Conservation (phyloP, 441 rosid species). For the Euphorbia schlechtendalii region DNA sequence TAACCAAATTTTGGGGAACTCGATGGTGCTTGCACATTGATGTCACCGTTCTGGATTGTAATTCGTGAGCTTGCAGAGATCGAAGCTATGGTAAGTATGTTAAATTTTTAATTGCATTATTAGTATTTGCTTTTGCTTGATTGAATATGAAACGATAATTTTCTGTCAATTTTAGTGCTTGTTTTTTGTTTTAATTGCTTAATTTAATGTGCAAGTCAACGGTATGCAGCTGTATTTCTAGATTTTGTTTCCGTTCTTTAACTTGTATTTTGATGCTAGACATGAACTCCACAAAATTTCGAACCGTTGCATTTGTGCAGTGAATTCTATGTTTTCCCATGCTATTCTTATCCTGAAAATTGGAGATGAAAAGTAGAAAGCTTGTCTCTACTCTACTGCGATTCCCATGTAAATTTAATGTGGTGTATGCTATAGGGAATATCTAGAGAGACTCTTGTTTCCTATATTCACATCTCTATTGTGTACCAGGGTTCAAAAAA, state of each 20-base stretch:
- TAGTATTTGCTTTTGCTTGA: no score
- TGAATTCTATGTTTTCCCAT: background rate
- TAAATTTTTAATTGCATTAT: background rate
- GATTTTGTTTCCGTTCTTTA: background rate
- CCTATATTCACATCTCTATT: no score
- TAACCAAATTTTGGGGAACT: constrained; percentile 18
- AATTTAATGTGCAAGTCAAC: background rate
- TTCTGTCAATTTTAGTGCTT: no score
- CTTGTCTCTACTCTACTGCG: no score
- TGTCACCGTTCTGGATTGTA: constrained; percentile 53
- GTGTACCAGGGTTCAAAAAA: no score
- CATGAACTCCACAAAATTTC: background rate
- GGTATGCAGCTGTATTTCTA: background rate
- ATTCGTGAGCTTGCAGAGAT: constrained; percentile 55
- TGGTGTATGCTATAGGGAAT: no score
- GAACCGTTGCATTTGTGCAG: background rate
- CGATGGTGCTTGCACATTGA: constrained; percentile 36
- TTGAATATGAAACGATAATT: background rate
- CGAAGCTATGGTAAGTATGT: constrained; percentile 36
- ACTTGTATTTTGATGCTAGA: background rate
- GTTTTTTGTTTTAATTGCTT: constrained; percentile 1
- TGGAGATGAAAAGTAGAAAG: background rate
- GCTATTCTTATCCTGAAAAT: background rate
- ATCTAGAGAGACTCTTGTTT: no score
- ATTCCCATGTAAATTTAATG: no score